A percentile compares a stretch with the other conserved stretches of the same genome.
Evolutionary conservation across 257 asterid species (phyloP).

Genomic region (Petunia axillaris): DNA sequence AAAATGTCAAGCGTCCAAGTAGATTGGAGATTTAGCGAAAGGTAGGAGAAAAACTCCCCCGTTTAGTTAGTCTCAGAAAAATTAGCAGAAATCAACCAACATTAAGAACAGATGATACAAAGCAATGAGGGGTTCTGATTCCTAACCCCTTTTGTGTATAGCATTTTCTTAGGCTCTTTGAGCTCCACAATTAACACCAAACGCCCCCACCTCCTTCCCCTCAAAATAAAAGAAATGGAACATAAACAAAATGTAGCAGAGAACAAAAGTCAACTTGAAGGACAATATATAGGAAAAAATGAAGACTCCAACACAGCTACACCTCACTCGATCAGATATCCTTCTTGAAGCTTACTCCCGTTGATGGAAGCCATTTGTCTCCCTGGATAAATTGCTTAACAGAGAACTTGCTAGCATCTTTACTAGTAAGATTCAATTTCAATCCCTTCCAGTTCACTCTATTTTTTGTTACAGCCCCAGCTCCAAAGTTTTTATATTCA

Average conservation of each 20-base stretch:
- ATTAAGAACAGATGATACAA: background rate
- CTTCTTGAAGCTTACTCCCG: slow-evolving; percentile 31
- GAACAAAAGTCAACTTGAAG: background rate
- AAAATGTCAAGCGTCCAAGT: background rate
- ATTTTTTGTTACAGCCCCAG: slow-evolving; percentile 30
- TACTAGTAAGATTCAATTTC: slow-evolving; percentile 26
- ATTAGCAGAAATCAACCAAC: background rate
- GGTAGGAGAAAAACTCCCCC: background rate
- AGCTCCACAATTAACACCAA: background rate
- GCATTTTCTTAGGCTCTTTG: background rate
- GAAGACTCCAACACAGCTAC: background rate
- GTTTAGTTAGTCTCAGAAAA: background rate
- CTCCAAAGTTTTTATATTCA: slow-evolving; percentile 36
- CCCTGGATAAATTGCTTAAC: slow-evolving; percentile 35
- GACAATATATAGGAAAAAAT: background rate
- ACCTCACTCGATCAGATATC: slow-evolving; percentile 10
- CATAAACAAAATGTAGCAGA: background rate
- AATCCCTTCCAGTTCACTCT: slow-evolving; percentile 43
- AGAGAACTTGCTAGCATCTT: slow-evolving; percentile 30
- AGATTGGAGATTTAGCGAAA: background rate
- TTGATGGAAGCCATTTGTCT: slow-evolving; percentile 37
- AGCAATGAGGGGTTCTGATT: background rate
- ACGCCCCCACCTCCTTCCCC: background rate
- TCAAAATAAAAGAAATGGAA: background rate
- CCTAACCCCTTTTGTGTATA: background rate